These are phyloP conservation scores for Penicillium oxalicum DNA, from an alignment of 2,329 filamentous ascomycete species.

Conservation along the genomic window DNA sequence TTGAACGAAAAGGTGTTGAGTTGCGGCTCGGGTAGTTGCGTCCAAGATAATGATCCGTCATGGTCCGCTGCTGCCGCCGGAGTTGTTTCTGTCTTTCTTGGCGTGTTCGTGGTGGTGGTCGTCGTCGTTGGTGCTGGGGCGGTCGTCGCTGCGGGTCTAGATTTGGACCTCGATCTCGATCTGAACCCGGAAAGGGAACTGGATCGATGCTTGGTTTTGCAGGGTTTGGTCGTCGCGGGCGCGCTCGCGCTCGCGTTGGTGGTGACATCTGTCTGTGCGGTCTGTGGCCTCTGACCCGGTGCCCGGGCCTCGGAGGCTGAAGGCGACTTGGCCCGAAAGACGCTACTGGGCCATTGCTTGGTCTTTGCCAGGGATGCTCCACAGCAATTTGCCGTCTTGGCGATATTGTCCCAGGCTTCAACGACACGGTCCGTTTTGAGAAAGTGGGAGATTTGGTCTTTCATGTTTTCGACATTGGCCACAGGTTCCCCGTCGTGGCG, in stretches of 20 bases:
- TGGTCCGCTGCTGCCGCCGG: conserved; percentile 11
- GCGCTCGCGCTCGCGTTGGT: no score
- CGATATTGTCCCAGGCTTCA: conserved; percentile 27
- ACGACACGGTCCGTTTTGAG: conserved; percentile 31
- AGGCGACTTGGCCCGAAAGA: conserved; percentile 27
- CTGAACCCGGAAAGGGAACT: no score
- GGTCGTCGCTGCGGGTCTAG: background rate
- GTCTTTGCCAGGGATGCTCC: conserved; percentile 10
- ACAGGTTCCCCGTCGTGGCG: background rate
- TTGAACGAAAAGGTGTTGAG: conserved; percentile 29
- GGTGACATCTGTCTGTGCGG: no score
- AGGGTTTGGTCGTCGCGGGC: no score
- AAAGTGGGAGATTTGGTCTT: conserved; percentile 28
- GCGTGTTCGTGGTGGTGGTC: no score
- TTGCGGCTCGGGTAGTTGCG: conserved; percentile 19
- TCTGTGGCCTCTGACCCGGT: background rate
- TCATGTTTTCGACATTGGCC: conserved; percentile 23
- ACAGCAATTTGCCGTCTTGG: conserved; percentile 18
- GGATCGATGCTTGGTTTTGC: no score
- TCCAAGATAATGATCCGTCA: conserved; percentile 27
- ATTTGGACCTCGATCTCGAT: background rate
- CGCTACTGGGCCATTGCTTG: conserved; percentile 26
- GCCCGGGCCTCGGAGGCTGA: conserved; percentile 5
- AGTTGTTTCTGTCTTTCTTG: background rate
- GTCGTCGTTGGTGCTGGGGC: no score